phyloP scores from a whole-genome alignment of 768 basidiomycete genomes.

The Psilocybe cyanescens region DNA sequence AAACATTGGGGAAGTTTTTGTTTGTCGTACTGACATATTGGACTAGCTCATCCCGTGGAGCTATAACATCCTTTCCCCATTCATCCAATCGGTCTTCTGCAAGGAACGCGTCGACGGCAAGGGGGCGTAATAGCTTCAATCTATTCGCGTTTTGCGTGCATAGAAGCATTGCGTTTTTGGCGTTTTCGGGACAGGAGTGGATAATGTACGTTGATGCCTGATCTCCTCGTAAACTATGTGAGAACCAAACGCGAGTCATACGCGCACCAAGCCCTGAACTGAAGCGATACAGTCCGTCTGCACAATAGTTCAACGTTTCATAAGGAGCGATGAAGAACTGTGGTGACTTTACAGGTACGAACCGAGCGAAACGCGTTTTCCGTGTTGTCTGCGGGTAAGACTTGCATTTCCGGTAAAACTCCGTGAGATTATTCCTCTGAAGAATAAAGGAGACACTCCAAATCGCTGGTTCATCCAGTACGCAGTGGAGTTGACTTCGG shows the following conservation, averaged over 20 bases:
- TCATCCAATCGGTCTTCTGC: slow-evolving; percentile 7
- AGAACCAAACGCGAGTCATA: slow-evolving; percentile 10
- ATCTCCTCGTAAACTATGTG: not conserved
- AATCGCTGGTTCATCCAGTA: slow-evolving; percentile 11
- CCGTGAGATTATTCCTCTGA: not conserved
- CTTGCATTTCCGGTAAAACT: slow-evolving; percentile 1
- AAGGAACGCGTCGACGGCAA: slow-evolving; percentile 18
- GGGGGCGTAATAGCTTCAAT: slow-evolving; percentile 11
- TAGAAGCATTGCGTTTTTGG: not conserved
- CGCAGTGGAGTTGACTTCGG: slow-evolving; percentile 4
- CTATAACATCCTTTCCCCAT: slow-evolving; percentile 1
- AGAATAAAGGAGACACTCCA: slow-evolving; percentile 10
- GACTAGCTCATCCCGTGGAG: slow-evolving; percentile 8
- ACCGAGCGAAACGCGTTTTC: slow-evolving; percentile 3
- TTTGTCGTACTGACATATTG: slow-evolving; percentile 9
- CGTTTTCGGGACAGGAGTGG: not conserved
- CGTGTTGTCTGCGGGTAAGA: not conserved
- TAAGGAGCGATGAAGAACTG: not conserved
- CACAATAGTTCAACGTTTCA: not conserved
- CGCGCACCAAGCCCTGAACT: not conserved
- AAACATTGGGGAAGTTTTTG: not conserved
- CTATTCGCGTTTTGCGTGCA: not conserved
- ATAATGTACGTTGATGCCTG: slow-evolving; percentile 3
- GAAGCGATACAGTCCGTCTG: slow-evolving; percentile 9
- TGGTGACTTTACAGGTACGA: not conserved